Evolutionary conservation across 2,329 filamentous ascomycete species (phyloP), one percentile per base, ranked within the genome.

Genomic region (Decorospora gaudefroyi): DNA sequence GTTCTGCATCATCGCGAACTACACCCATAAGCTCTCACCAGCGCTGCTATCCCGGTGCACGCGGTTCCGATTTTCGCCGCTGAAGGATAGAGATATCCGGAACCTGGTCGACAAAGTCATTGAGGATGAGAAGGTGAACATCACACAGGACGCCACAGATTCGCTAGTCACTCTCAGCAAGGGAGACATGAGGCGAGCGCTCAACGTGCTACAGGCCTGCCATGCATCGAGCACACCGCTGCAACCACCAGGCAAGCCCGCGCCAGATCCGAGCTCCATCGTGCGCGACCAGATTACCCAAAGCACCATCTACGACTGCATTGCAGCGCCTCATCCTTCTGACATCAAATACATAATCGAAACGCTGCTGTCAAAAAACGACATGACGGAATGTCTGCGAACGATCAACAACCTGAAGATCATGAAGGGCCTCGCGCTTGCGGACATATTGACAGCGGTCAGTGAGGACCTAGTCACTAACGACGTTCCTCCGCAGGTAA

Each of bases 1-100:
- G 38, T 99, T 99, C 75, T 97, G 92, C 75, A 90, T 99, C 67
- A 97, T 99, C 60, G 93, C 93, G 60, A 99, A 99, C 74, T 99
- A 99, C 72, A 93, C 93, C 19, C 93, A 99, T 76, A 99, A 99
- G 72, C 83, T 99, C 26, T 95, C 90, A 9, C 92, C 93, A 0
- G 93, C 93, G 0, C 78, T 99, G 29, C 77, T 99, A 39, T 97
- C 92, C 34, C 80, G 93, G 61, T 99, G 93, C 73, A 99, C 93
- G 7, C 79, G 93, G 25, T 99, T 99, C 71, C 80, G 93, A 21
- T 99, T 99, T 73, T 95, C 89, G 56, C 93, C 93, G 8, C 76
- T 99, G 42, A 95, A 95, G 69, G 88, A 96, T 62, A 76, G 71
- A 5, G 93, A 97, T 67, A 96, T 99, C 48, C 78, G 89, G 36